Evolutionary conservation across 768 basidiomycete genomes (phyloP).

Genomic region (Termitomyces bulborhizus): DNA sequence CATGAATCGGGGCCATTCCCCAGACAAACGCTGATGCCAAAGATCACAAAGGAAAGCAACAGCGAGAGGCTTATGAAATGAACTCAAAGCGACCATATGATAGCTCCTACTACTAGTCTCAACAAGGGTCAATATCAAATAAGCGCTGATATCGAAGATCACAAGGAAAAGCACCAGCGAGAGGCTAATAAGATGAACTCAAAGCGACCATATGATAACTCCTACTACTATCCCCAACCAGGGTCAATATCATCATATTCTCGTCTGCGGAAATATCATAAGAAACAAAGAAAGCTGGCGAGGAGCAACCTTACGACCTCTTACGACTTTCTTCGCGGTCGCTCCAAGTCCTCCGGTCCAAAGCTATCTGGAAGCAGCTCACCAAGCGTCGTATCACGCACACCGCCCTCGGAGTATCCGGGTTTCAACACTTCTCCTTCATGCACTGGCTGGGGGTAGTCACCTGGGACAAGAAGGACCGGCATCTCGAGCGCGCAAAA

Average conservation of each 20-base stretch:
- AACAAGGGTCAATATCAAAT: not conserved
- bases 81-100: not conserved
- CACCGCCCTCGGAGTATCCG: slow-evolving; percentile 42
- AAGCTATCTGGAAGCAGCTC: slow-evolving; percentile 82
- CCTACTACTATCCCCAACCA: no score
- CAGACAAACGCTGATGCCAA: not conserved
- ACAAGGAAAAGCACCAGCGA: not conserved
- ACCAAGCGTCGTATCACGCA: slow-evolving; percentile 61
- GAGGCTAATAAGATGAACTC: not conserved
- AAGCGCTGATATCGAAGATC: not conserved
- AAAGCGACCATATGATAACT: not conserved
- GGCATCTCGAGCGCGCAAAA: slow-evolving; percentile 76
- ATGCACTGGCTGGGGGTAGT: slow-evolving; percentile 39
- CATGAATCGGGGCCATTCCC: not conserved
- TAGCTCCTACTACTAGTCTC: no score
- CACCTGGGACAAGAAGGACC: slow-evolving; percentile 60
- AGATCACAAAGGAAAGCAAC: not conserved
- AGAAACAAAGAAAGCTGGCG: not conserved
- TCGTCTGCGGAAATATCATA: not conserved
- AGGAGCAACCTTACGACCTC: not conserved
- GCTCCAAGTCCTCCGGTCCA: slow-evolving; percentile 76
- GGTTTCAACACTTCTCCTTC: slow-evolving; percentile 28
- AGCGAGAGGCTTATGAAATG: not conserved
- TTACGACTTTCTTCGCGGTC: slow-evolving; percentile 27
- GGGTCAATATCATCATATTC: no score